Evolutionary conservation across 345 rosid genomes (phyloP).

Genomic region (Cardamine resedifolia): DNA sequence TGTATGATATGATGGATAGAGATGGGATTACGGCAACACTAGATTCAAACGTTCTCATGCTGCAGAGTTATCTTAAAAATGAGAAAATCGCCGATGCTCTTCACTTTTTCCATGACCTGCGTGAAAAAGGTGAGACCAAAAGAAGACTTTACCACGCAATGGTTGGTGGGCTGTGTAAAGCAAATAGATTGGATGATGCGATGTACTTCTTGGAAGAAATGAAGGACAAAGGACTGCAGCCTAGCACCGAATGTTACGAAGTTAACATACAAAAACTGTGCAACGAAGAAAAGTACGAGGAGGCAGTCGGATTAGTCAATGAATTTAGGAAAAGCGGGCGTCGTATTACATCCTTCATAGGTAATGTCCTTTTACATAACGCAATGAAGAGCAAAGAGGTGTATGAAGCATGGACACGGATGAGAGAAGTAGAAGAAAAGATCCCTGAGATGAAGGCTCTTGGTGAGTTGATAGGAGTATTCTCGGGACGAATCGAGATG

Average conservation of each 20-base stretch:
- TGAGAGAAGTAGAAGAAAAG: slow-evolving; percentile 42
- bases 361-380: slow-evolving; percentile 66
- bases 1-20: slow-evolving; percentile 60
- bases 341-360: slow-evolving; percentile 58
- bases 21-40: slow-evolving; percentile 49
- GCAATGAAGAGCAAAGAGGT: slow-evolving; percentile 49
- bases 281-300: slow-evolving; percentile 36
- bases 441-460: slow-evolving; percentile 46
- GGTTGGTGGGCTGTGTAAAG: slow-evolving; percentile 61
- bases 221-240: slow-evolving; percentile 45
- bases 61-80: slow-evolving; percentile 62
- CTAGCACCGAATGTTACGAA: slow-evolving; percentile 64
- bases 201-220: slow-evolving; percentile 46
- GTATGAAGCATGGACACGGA: slow-evolving; percentile 59
- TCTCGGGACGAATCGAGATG: slow-evolving; percentile 47
- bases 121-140: slow-evolving; percentile 35
- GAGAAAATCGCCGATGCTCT: slow-evolving; percentile 61
- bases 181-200: slow-evolving; percentile 50
- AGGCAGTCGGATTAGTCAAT: slow-evolving; percentile 50
- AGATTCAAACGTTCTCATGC: slow-evolving; percentile 48
- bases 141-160: slow-evolving; percentile 47
- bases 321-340: slow-evolving; percentile 56
- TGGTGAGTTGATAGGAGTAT: slow-evolving; percentile 61
- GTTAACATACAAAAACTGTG: slow-evolving; percentile 50
- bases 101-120: slow-evolving; percentile 46